Base-by-base conservation (phyloP, 2,329 filamentous ascomycete genomes). In the Dothiorella sarmentorum region DNA sequence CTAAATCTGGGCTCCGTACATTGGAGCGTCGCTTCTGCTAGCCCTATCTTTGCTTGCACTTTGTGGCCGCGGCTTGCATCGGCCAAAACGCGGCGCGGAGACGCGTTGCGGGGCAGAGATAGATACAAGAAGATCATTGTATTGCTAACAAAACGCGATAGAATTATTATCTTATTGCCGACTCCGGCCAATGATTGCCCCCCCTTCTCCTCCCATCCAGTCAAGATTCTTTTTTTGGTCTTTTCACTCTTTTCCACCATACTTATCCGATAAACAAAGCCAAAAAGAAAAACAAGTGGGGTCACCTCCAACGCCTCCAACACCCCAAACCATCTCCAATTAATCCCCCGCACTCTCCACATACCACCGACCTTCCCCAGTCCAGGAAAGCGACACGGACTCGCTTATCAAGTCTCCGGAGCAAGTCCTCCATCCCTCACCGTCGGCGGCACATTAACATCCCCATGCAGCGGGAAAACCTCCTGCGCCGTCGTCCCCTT, bases 21-120 rank as follows among this genome's bases (percentile, higher is more conserved):
- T 51, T 51, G 45, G 45, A 9, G 45, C 37, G n/a, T n/a, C n/a
- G n/a, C n/a, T n/a, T n/a, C n/a, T n/a, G n/a, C n/a, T n/a, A n/a
- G n/a, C n/a, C 26, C 26, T 51, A 22, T 22, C 31, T 17, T 35
- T 35, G 13, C 29, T 11, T 18, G 9, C 27, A 13, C 29, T 51
- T 13, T 13, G 29, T 13, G 13, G 13, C 29, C 13, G 9, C 29
- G 18, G 27, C 42, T n/a, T 22, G 29, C 18, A 18, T 29, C 29
- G 27, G 29, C 29, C 27, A 5, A 9, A 52, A 27, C 11, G 47
- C 47, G 47, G 31, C 47, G 31, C 33, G 47, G 24, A 33, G 31
- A 49, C 47, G 31, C 33, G 47, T 52, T 52, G 47, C 47, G 47
- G 47, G 47, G 47, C 47, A 11, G 18, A 35, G 47, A 52, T 38